Base-by-base conservation (phyloP, 768 basidiomycete genomes). In the Xanthoconium stramineum region DNA sequence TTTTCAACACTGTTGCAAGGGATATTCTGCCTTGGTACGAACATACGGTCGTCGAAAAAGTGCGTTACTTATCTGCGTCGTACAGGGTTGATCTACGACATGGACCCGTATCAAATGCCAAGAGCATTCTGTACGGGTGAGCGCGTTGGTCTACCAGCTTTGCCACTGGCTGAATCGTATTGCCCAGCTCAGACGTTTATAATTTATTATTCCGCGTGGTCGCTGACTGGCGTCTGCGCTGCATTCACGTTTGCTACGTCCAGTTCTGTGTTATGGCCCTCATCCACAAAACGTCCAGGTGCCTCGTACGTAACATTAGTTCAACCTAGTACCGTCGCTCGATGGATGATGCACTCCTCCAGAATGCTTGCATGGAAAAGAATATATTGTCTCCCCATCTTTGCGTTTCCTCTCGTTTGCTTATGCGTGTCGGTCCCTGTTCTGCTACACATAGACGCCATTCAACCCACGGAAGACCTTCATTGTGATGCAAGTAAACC, bases 41-140 rank as follows among this genome's bases (percentile, higher is more conserved):
- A 0, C 15, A 28, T 35, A 15, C 24, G n/a, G 30, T 13, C 24
- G 15, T 19, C 9, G 24, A 46, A 32, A 46, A 20, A 19, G n/a
- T 5, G 11, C 12, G 5, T 36, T 36, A 32, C 44, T 61, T 28
- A 58, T 37, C 13, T 49, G 17, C 17, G 19, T 60, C 20, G 9
- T 35, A 24, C 47, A 87, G 86, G 86, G 12, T 78, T 88, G 70
- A 75, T 83, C 14, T 86, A 82, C 76, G 67, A 71, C 49, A 87
- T 88, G 86, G 74, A 83, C 59, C 83, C 86, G 1, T 73, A 71
- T 47, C 64, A 56, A 19, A 88, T 88, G 84, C 83, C 85, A 10
- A 70, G 64, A 36, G 60, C 65, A 30, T 87, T 88, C 59, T 88
- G 86, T 62, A 69, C 81, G 36, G 75, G 84, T 83, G 61, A 57